phyloP scores from a whole-genome alignment of 2,329 filamentous ascomycete genomes.

The Verticillium dahliae region DNA sequence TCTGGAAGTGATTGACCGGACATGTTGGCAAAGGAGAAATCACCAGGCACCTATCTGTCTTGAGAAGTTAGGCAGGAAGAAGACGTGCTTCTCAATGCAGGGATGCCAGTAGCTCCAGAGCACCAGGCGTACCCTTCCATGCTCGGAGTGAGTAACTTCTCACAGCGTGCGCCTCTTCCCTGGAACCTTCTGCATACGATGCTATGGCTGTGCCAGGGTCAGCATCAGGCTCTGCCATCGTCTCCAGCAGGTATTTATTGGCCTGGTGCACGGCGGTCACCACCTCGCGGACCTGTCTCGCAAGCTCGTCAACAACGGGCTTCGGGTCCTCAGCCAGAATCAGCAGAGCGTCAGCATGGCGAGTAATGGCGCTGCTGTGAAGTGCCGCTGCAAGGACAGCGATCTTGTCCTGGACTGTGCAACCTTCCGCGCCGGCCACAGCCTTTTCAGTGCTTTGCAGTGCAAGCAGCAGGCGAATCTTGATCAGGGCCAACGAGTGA shows the following conservation, averaged over 20 bases:
- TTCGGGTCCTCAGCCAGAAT: background rate
- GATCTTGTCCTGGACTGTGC: background rate
- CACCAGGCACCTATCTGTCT: no score
- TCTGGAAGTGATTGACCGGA: no score
- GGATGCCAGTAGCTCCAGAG: background rate
- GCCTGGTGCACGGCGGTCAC: background rate
- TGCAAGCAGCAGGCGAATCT: slow-evolving; percentile 17
- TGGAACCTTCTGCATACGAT: background rate
- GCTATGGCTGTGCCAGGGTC: background rate
- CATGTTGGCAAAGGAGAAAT: no score
- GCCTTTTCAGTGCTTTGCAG: background rate
- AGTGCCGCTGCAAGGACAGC: background rate
- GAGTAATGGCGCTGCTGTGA: background rate
- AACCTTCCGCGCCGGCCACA: background rate
- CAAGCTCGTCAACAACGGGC: background rate
- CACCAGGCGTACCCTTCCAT: background rate
- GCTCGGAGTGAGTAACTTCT: background rate
- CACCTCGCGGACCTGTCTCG: background rate
- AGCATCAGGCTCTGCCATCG: background rate
- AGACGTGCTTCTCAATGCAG: background rate
- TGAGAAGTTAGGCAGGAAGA: no score
- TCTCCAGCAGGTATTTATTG: background rate
- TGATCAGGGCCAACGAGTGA: background rate
- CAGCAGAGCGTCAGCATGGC: background rate
- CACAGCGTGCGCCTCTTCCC: background rate